Conservation (phyloP, 768 basidiomycete species). For the Suillus variegatus region DNA sequence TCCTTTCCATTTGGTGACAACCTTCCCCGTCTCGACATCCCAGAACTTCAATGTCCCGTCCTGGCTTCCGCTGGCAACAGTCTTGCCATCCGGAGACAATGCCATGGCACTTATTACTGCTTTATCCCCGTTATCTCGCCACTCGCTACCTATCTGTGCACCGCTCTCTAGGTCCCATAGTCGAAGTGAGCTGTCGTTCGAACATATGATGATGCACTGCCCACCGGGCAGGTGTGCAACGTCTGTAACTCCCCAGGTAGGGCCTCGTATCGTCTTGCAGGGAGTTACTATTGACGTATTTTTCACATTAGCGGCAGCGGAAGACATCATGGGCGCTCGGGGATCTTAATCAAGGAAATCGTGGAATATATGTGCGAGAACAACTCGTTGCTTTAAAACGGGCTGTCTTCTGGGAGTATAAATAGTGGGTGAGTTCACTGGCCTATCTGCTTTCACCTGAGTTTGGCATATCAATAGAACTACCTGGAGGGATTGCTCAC, state of each 20-base stretch:
- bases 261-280: neutral
- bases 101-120: neutral
- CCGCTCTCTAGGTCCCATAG: neutral
- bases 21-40: no score
- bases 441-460: no score
- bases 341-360: no score
- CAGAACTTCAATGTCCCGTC: no score
- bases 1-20: no score
- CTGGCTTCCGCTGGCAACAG: neutral
- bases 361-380: no score
- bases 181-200: neutral
- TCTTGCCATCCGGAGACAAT: neutral
- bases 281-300: neutral
- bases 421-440: no score
- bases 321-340: no score
- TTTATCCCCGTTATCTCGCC: neutral
- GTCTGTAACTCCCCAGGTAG: fast-evolving
- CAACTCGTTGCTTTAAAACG: no score
- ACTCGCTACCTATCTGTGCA: neutral
- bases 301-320: neutral
- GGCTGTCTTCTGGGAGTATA: no score
- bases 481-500: neutral
- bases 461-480: no score
- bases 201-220: neutral
- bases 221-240: neutral